These are phyloP conservation scores for Sclerotinia minor DNA, from an alignment of 2,329 filamentous ascomycete species.

Conservation along the genomic window DNA sequence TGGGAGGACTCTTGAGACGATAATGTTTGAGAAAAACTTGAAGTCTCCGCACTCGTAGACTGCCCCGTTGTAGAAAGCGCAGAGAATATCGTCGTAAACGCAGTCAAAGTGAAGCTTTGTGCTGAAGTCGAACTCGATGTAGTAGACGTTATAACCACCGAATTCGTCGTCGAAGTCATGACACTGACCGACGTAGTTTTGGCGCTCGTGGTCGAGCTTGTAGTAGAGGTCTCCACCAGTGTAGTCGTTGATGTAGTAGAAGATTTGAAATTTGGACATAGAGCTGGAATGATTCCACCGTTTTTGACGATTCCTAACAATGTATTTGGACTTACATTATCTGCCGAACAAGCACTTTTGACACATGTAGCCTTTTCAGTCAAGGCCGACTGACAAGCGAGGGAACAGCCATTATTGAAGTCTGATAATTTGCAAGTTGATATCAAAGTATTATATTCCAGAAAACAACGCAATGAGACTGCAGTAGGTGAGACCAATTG, in stretches of 20 bases:
- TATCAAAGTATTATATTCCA: constrained; percentile 38
- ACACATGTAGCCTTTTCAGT: constrained; percentile 30
- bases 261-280: constrained; percentile 34
- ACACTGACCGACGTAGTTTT: constrained; percentile 22
- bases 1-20: neutral
- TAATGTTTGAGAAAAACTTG: neutral
- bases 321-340: constrained; percentile 32
- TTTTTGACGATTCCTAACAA: constrained; percentile 39
- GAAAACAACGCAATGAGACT: constrained; percentile 35
- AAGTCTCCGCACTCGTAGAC: neutral
- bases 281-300: constrained; percentile 37
- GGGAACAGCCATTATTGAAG: constrained; percentile 38
- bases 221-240: constrained; percentile 15
- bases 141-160: neutral
- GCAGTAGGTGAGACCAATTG: constrained; percentile 35
- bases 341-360: constrained; percentile 30
- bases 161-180: constrained; percentile 18
- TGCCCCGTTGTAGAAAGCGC: neutral
- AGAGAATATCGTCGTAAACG: neutral
- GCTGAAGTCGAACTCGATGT: neutral
- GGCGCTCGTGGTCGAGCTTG: constrained; percentile 23
- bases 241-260: constrained; percentile 25
- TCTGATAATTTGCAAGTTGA: constrained; percentile 35
- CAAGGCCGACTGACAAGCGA: constrained; percentile 34
- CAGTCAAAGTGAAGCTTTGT: neutral